Evolutionary conservation across 2,329 filamentous ascomycete genomes (phyloP).

Genomic region (Thelonectria blattea): DNA sequence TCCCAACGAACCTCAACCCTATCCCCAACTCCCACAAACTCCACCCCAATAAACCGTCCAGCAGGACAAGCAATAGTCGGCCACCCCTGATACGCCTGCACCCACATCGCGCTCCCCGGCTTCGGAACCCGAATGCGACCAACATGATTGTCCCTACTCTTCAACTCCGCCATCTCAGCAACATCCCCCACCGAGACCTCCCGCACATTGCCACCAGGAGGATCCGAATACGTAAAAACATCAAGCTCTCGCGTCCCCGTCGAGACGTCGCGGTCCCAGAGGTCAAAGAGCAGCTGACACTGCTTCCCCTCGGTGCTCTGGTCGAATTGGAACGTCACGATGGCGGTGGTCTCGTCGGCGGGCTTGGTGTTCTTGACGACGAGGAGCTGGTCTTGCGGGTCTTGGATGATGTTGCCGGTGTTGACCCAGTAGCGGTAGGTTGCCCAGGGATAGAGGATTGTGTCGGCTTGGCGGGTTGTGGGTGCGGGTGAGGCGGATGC

Average conservation of each 20-base stretch:
- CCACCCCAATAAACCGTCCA: constrained; percentile 13
- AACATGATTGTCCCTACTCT: constrained; percentile 13
- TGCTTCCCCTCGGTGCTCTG: constrained; percentile 4
- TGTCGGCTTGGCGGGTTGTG: neutral
- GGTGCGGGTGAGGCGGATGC: neutral
- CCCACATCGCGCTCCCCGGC: constrained; percentile 9
- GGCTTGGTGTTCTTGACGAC: constrained; percentile 18
- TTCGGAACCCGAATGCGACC: constrained; percentile 5
- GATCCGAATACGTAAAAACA: constrained; percentile 15
- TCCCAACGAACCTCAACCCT: constrained; percentile 19
- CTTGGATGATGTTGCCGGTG: neutral
- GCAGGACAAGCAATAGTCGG: constrained; percentile 17
- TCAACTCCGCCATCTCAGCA: neutral
- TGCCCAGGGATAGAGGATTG: constrained; percentile 9
- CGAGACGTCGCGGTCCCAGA: constrained; percentile 18
- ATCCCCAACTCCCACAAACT: constrained; percentile 13
- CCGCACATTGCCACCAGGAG: neutral
- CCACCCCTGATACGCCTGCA: constrained; percentile 6
- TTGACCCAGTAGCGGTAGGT: constrained; percentile 17
- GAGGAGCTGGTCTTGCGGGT: constrained; percentile 17
- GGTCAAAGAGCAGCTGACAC: constrained; percentile 20
- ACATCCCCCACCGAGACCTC: neutral
- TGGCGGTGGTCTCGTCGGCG: constrained; percentile 11
- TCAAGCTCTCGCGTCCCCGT: constrained; percentile 9
- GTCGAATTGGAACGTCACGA: constrained; percentile 19